These are phyloP conservation scores for Tardiomyces depauwii DNA, from an alignment of 1,139 yeast genomes.

Conservation along the genomic window DNA sequence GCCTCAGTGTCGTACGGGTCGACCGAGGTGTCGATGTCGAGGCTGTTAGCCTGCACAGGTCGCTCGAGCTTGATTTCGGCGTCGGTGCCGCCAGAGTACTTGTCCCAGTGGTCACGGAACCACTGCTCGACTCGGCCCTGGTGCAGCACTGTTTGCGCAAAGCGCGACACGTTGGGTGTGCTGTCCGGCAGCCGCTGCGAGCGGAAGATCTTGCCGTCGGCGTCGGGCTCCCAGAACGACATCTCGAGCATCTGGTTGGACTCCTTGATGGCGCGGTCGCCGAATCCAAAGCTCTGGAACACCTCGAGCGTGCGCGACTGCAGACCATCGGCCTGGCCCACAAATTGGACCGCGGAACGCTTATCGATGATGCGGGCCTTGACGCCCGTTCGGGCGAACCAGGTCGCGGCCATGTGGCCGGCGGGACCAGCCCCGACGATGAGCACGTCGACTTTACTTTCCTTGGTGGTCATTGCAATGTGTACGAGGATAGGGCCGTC, in stretches of 20 bases:
- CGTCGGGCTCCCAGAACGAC: conserved; percentile 14
- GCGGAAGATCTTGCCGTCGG: conserved; percentile 12
- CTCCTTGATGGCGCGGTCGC: conserved; percentile 23
- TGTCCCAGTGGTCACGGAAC: conserved; percentile 21
- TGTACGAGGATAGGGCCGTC: no score
- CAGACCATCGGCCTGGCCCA: conserved; percentile 32
- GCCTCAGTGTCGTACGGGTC: conserved; percentile 16
- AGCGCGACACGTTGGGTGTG: conserved; percentile 24
- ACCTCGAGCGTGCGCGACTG: conserved; percentile 27
- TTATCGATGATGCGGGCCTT: conserved; percentile 27
- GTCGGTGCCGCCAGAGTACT: conserved; percentile 18
- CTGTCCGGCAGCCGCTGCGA: conserved; percentile 23
- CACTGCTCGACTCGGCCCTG: conserved; percentile 27
- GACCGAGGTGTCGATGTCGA: conserved; percentile 19
- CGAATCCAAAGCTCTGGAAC: conserved; percentile 25
- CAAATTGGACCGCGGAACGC: conserved; percentile 20
- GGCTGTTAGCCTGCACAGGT: conserved; percentile 20
- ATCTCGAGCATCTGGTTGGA: conserved; percentile 23
- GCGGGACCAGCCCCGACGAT: conserved; percentile 32
- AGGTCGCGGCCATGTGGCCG: conserved; percentile 24
- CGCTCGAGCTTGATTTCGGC: conserved; percentile 19
- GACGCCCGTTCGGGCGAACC: conserved; percentile 26
- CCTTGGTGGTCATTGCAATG: conserved; percentile 7
- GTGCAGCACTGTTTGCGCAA: conserved; percentile 25
- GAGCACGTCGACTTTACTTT: conserved; percentile 25